Base-by-base conservation (phyloP, 2,329 filamentous ascomycete genomes). In the Tolypocladium inflatum region DNA sequence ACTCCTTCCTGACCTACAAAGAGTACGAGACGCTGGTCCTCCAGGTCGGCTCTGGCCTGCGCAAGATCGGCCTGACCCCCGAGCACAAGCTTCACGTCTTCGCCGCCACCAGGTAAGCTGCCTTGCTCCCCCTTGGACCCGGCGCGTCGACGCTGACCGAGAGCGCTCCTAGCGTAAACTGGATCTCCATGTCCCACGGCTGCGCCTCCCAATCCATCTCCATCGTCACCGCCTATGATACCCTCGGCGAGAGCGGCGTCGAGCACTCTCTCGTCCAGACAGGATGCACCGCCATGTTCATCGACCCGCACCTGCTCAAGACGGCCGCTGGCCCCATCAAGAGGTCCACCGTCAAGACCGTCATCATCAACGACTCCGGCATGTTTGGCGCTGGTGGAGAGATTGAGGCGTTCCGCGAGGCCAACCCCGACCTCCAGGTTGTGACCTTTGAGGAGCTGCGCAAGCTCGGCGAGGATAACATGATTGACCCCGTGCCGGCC, bases 191-290 rank as follows among this genome's bases (percentile, higher is more conserved):
- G 66, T 89, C 92, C 53, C 90, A 95, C 71, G 82, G 75, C 51
- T 78, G 88, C 83, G 76, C 86, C 23, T 92, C 91, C 19, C 93
- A 97, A 74, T 92, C 90, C 51, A 85, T 97, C 71, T 85, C 90
- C 59, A 92, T 97, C 64, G 93, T 97, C 55, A 97, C 93, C 52
- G 91, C 92, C 55, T 97, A 97, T 74, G 92, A 97, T 73, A 96
- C 91, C 37, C 86, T 97, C 51, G 92, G 92, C 57, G 83, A 90
- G 67, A 85, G 87, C 61, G 92, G 91, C 53, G 82, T 97, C 62
- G 85, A 88, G 76, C 91, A 96, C 77, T 95, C 91, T 3, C 82
- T 97, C 63, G 79, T 86, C 26, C 89, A 96, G 75, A 94, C 91
- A 56, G 79, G 85, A 61, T 88, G 90, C 56, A 85, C 85, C 66